Percentiles rank a stretch among this genome's conserved stretches.
phyloP scores from a whole-genome alignment of 768 basidiomycete species.

The Pholiota conissans region DNA sequence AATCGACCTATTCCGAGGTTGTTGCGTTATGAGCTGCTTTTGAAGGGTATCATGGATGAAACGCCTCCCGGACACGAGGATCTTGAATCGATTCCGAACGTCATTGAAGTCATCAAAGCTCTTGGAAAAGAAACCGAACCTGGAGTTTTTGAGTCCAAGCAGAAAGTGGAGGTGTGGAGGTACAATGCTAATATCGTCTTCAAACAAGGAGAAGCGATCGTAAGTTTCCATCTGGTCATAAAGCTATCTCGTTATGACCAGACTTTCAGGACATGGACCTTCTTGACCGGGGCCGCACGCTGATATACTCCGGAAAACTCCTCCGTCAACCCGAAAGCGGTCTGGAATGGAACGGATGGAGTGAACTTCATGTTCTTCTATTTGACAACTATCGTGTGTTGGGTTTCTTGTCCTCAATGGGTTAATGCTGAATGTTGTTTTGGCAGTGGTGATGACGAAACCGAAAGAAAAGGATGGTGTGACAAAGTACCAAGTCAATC shows the following conservation, averaged over 20 bases:
- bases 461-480: slow-evolving; percentile 74
- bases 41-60: slow-evolving; percentile 79
- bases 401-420: not conserved
- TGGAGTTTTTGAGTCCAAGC: slow-evolving; percentile 81
- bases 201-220: slow-evolving; percentile 74
- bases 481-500: slow-evolving; percentile 77
- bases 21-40: slow-evolving; percentile 82
- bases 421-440: slow-evolving; percentile 13
- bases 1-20: slow-evolving; percentile 89
- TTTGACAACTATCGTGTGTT: slow-evolving; percentile 93
- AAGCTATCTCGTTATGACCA: not conserved
- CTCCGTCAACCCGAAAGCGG: slow-evolving; percentile 87
- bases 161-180: slow-evolving; percentile 88
- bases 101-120: slow-evolving; percentile 83
- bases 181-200: slow-evolving; percentile 79
- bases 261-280: slow-evolving; percentile 79
- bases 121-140: slow-evolving; percentile 87
- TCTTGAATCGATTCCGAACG: slow-evolving; percentile 75
- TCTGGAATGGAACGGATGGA: slow-evolving; percentile 88
- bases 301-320: slow-evolving; percentile 83
- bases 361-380: slow-evolving; percentile 84
- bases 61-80: slow-evolving; percentile 80
- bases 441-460: slow-evolving; percentile 88
- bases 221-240: slow-evolving; percentile 23
- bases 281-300: slow-evolving; percentile 74